Percentiles rank a stretch among this genome's conserved stretches.
These are phyloP conservation scores for Rhodofomes roseus DNA, from an alignment of 1,284 basidiomycete genomes.

Conservation along the genomic window DNA sequence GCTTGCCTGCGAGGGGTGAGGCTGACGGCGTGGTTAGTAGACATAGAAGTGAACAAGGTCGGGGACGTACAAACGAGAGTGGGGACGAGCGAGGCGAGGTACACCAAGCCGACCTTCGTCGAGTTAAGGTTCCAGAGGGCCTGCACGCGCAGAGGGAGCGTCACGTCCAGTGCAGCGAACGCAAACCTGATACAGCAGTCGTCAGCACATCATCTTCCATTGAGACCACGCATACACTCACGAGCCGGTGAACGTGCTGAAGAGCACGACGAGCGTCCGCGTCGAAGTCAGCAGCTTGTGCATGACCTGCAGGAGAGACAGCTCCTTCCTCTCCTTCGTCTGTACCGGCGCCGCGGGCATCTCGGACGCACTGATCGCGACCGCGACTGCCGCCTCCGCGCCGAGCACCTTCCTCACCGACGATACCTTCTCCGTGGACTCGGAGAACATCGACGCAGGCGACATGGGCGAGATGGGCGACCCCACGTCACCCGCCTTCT, in stretches of 20 bases:
- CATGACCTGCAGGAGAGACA: neutral
- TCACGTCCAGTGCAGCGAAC: neutral
- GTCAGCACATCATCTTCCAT: neutral
- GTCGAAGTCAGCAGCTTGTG: neutral
- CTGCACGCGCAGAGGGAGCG: constrained; percentile 64
- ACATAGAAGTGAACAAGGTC: too few species aligned
- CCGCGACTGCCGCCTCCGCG: neutral
- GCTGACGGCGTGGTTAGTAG: neutral
- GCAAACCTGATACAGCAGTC: neutral
- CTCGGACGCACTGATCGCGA: neutral
- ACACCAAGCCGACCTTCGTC: constrained; percentile 63
- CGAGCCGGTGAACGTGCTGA: too few species aligned
- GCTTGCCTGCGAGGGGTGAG: constrained; percentile 48
- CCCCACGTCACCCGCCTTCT: constrained; percentile 10
- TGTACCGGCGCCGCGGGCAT: neutral
- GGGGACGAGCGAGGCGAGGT: constrained; percentile 64
- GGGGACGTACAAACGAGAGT: constrained; percentile 59
- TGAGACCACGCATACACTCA: neutral
- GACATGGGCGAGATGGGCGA: neutral
- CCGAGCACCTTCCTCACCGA: neutral
- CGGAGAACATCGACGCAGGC: neutral
- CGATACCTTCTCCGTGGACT: neutral
- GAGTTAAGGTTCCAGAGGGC: constrained; percentile 55
- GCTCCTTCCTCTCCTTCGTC: neutral
- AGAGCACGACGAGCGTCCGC: neutral